phyloP scores from a whole-genome alignment of 2,329 filamentous ascomycete species.

The Epichloe hybrida region DNA sequence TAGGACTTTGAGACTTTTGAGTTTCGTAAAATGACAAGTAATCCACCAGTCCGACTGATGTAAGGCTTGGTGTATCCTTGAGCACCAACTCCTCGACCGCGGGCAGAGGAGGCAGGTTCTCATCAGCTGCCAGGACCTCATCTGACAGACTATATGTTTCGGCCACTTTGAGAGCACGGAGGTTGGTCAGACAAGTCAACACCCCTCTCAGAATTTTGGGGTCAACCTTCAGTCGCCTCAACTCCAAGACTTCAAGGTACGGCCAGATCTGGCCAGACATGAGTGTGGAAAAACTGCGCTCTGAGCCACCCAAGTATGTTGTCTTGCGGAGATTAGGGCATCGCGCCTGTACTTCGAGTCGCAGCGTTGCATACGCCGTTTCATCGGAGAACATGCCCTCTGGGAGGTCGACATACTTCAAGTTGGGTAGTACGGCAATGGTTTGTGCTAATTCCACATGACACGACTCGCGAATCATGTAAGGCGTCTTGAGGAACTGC shows the following conservation, averaged over 20 bases:
- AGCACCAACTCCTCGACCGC: constrained; percentile 61
- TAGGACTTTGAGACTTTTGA: constrained; percentile 50
- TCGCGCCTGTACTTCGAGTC: constrained; percentile 70
- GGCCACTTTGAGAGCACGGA: constrained; percentile 64
- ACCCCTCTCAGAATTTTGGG: constrained; percentile 57
- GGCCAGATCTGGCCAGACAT: constrained; percentile 53
- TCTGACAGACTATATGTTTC: constrained; percentile 61
- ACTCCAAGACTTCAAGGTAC: constrained; percentile 58
- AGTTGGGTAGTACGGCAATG: constrained; percentile 70
- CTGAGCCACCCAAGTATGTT: constrained; percentile 67
- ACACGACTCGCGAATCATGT: constrained; percentile 84
- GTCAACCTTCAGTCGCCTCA: constrained; percentile 55
- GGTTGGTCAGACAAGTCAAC: constrained; percentile 48
- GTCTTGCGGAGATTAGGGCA: constrained; percentile 82
- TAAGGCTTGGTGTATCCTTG: constrained; percentile 57
- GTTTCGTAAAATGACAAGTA: constrained; percentile 53
- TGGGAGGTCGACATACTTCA: constrained; percentile 82
- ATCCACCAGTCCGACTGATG: constrained; percentile 52
- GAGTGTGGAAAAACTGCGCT: constrained; percentile 61
- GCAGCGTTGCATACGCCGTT: constrained; percentile 56
- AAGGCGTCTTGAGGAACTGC: constrained; percentile 73
- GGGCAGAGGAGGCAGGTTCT: constrained; percentile 59
- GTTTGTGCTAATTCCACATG: constrained; percentile 75
- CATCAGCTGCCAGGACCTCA: constrained; percentile 54
- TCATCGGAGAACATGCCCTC: constrained; percentile 81